Conservation (phyloP, 192 early-diverging fungal genomes). For the Jimgerdemannia lactiflua region DNA sequence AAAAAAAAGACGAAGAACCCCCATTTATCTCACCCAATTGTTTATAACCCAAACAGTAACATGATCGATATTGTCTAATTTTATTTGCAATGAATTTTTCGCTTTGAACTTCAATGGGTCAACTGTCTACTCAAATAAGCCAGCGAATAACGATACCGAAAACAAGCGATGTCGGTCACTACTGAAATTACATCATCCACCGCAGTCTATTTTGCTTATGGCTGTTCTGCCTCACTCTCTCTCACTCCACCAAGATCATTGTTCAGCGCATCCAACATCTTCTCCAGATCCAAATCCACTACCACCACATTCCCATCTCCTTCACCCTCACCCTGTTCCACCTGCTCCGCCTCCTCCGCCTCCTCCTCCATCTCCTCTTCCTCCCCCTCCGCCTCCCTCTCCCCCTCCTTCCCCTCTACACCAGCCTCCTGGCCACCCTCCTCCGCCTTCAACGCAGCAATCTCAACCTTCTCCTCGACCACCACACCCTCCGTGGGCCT, state of each 20-base stretch:
- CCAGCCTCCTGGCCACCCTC: not conserved
- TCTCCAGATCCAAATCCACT: not conserved
- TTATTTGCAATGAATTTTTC: too few relatives aligned
- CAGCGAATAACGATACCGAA: too few relatives aligned
- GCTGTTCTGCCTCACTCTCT: not conserved
- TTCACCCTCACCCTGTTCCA: not conserved
- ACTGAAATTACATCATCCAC: too few relatives aligned
- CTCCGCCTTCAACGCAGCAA: not conserved
- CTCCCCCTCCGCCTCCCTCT: not conserved
- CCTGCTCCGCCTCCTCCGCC: not conserved
- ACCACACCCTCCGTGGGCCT: not conserved
- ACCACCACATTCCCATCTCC: not conserved
- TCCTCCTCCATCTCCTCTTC: not conserved
- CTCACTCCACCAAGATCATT: not conserved
- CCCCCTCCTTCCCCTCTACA: not conserved
- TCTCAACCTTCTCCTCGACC: not conserved
- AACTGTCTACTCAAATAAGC: too few relatives aligned
- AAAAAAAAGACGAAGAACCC: too few relatives aligned
- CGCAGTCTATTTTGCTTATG: too few relatives aligned
- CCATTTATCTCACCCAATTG: too few relatives aligned
- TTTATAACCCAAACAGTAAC: too few relatives aligned
- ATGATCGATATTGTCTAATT: too few relatives aligned
- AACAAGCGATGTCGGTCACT: too few relatives aligned
- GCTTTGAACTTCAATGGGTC: too few relatives aligned
- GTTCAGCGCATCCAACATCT: not conserved